Percentiles rank a stretch among this genome's conserved stretches.
Conservation (phyloP, 257 asterid species). For the Anisodus acutangulus region DNA sequence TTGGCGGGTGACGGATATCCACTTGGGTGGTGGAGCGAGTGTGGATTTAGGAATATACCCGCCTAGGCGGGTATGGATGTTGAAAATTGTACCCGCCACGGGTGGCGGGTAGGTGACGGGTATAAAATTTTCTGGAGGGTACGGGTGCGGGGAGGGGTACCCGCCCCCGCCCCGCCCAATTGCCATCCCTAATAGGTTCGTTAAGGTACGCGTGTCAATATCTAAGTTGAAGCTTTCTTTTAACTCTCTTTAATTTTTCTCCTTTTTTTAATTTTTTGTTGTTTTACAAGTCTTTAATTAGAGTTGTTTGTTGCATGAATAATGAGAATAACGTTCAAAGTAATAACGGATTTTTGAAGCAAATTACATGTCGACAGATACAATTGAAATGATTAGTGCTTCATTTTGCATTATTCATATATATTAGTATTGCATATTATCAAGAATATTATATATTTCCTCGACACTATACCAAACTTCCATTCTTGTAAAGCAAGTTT, state of each 20-base stretch:
- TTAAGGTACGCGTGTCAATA: constrained; percentile 33
- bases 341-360: constrained; percentile 62
- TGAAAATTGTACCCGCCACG: no score
- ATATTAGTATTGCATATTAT: background rate
- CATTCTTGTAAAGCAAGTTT: constrained; percentile 45
- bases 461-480: constrained; percentile 43
- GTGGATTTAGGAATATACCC: no score
- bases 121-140: no score
- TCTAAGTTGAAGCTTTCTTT: background rate
- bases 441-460: constrained; percentile 1
- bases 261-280: background rate
- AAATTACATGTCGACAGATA: constrained; percentile 56
- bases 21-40: no score
- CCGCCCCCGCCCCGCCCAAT: no score
- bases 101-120: no score
- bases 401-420: background rate
- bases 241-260: background rate
- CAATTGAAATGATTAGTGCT: constrained; percentile 20
- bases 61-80: no score
- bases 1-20: no score
- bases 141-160: no score
- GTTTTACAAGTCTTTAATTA: background rate
- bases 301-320: constrained; percentile 36
- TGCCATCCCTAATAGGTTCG: constrained; percentile 10
- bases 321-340: constrained; percentile 49